A percentile compares a stretch with the other conserved stretches of the same genome.
Evolutionary conservation across 164 flowering plant species (phyloP).

Genomic region (Paratinospora sagittata): DNA sequence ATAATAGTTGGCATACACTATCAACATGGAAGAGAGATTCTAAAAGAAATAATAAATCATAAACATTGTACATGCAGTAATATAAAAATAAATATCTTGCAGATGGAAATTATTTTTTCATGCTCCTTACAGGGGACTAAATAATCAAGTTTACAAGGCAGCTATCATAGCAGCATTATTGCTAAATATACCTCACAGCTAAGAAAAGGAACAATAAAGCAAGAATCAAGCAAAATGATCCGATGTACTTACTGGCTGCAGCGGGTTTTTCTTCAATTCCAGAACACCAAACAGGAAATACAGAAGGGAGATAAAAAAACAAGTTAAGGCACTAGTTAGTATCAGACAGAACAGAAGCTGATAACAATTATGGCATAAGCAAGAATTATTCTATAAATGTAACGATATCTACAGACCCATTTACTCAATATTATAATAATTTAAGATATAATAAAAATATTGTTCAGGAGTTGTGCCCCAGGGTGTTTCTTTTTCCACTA

Average conservation of each 20-base stretch:
- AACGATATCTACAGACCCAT: not conserved
- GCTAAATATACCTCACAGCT: not conserved
- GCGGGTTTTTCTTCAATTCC: slow-evolving; percentile 88
- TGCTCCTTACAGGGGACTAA: too few species aligned
- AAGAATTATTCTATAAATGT: not conserved
- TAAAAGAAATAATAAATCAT: too few species aligned
- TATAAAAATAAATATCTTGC: too few species aligned
- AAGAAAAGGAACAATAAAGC: not conserved
- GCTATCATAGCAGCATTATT: not conserved
- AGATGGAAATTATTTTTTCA: too few species aligned
- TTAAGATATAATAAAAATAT: not conserved
- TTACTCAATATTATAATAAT: not conserved
- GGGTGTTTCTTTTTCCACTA: not conserved
- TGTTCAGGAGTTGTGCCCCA: not conserved
- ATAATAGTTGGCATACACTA: not conserved
- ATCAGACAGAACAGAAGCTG: not conserved
- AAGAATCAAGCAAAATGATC: not conserved
- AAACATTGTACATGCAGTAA: too few species aligned
- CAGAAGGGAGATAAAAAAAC: slow-evolving; percentile 1
- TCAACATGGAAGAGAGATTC: too few species aligned
- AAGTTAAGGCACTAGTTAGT: not conserved
- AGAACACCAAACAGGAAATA: slow-evolving; percentile 19
- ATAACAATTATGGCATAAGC: not conserved
- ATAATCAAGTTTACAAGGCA: not conserved
- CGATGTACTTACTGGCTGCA: slow-evolving; percentile 60